Percentiles rank a stretch among this genome's conserved stretches.
These are phyloP conservation scores for Casuarina equisetifolia DNA, from an alignment of 306 rosid species.

Conservation along the genomic window DNA sequence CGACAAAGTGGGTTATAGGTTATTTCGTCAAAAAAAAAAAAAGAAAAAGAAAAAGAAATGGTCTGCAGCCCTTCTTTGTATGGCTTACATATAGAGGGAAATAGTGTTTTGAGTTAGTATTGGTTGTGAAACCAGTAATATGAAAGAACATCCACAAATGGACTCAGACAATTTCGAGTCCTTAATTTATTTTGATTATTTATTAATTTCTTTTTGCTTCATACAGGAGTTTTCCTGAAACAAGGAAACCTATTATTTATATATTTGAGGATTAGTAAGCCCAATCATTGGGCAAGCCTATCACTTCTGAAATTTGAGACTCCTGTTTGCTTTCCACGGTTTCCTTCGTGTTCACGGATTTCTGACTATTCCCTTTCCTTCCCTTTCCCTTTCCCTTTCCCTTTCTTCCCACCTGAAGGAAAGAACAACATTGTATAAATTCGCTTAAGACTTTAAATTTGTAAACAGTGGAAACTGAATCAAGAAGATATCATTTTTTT, in stretches of 20 bases:
- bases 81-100: neutral
- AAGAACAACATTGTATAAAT: neutral
- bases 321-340: neutral
- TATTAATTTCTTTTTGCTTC: neutral
- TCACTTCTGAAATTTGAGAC: neutral
- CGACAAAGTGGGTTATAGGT: too few relatives aligned
- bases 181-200: neutral
- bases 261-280: neutral
- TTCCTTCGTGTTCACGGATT: neutral
- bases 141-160: neutral
- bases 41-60: too few relatives aligned
- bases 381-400: neutral
- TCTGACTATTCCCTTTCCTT: neutral
- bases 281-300: slow-evolving; percentile 1
- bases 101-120: too few relatives aligned
- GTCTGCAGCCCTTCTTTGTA: neutral
- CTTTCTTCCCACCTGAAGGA: slow-evolving; percentile 4
- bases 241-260: neutral
- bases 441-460: neutral
- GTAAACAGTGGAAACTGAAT: neutral
- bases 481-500: neutral
- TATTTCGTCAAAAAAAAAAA: too few relatives aligned
- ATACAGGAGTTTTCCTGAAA: neutral
- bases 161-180: neutral
- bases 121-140: neutral